Percentiles rank a stretch among this genome's conserved stretches.
These are phyloP conservation scores for Kandelia obovata DNA, from an alignment of 345 rosid genomes.

Conservation along the genomic window DNA sequence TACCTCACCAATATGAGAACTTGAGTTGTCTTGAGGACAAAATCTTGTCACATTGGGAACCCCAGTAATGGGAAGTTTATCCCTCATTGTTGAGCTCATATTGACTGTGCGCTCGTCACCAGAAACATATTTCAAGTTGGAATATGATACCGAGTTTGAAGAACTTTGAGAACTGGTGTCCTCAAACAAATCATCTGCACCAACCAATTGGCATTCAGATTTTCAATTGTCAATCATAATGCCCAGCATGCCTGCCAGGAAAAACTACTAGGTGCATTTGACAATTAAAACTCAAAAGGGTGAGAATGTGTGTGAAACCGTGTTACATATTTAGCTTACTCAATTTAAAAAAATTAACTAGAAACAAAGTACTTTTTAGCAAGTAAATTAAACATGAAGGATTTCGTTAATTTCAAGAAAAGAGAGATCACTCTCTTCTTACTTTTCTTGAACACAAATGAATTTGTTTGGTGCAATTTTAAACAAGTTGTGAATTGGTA, in stretches of 20 bases:
- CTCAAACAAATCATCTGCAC: slow-evolving; percentile 63
- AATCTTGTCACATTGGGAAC: slow-evolving; percentile 51
- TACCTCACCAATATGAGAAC: slow-evolving; percentile 17
- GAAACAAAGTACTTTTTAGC: too few relatives aligned
- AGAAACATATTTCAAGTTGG: slow-evolving; percentile 47
- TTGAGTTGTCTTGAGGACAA: slow-evolving; percentile 41
- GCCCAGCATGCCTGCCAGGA: background rate
- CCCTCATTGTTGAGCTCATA: slow-evolving; percentile 19
- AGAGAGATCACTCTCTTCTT: too few relatives aligned
- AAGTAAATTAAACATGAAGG: too few relatives aligned
- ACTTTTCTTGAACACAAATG: too few relatives aligned
- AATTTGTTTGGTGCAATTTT: too few relatives aligned
- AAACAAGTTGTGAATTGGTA: too few relatives aligned
- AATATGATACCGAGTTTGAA: slow-evolving; percentile 55
- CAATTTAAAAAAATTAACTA: too few relatives aligned
- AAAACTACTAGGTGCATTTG: background rate
- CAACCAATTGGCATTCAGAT: slow-evolving; percentile 14
- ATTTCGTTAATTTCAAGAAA: too few relatives aligned
- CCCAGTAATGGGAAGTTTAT: slow-evolving; percentile 25
- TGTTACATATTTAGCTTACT: too few relatives aligned
- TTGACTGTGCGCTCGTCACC: slow-evolving; percentile 43
- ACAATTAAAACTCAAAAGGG: background rate
- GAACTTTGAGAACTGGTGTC: slow-evolving; percentile 67
- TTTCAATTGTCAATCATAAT: slow-evolving; percentile 1
- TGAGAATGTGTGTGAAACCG: background rate